Evolutionary conservation across 352 stramenopile genomes (phyloP).

Genomic region (Globisporangium heterothallicum): DNA sequence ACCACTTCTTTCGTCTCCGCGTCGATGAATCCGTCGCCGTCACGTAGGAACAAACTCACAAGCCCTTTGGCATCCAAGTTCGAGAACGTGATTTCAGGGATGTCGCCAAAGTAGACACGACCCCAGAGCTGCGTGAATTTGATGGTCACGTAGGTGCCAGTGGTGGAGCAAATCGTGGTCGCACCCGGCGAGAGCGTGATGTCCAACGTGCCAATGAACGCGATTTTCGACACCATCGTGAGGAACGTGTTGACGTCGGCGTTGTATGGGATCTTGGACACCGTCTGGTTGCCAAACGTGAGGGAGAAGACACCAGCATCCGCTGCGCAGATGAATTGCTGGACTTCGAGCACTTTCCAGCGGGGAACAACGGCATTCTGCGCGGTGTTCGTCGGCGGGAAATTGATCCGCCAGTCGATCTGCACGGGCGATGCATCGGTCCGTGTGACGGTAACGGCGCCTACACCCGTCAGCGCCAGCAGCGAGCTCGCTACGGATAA

Average conservation of each 20-base stretch:
- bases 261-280: slow-evolving; percentile 55
- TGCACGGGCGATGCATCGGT: slow-evolving; percentile 23
- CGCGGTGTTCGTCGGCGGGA: slow-evolving; percentile 32
- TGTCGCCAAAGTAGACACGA: slow-evolving; percentile 44
- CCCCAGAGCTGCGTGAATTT: slow-evolving; percentile 48
- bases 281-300: slow-evolving; percentile 46
- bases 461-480: slow-evolving; percentile 30
- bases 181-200: slow-evolving; percentile 32
- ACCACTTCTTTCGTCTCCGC: slow-evolving; percentile 55
- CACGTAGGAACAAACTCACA: slow-evolving; percentile 35
- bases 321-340: slow-evolving; percentile 76
- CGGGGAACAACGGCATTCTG: slow-evolving; percentile 44
- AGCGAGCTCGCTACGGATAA: slow-evolving; percentile 47
- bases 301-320: slow-evolving; percentile 52
- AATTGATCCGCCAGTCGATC: slow-evolving; percentile 48
- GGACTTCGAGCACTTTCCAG: slow-evolving; percentile 64
- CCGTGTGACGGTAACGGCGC: slow-evolving; percentile 30
- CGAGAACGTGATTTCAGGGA: slow-evolving; percentile 56
- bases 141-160: slow-evolving; percentile 56
- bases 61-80: slow-evolving; percentile 48
- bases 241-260: slow-evolving; percentile 52
- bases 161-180: slow-evolving; percentile 41
- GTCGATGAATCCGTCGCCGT: slow-evolving; percentile 54
- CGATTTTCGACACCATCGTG: slow-evolving; percentile 30
- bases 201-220: slow-evolving; percentile 38